phyloP scores from a whole-genome alignment of 1,284 basidiomycete genomes.

The Moesziomyces globuligerus region DNA sequence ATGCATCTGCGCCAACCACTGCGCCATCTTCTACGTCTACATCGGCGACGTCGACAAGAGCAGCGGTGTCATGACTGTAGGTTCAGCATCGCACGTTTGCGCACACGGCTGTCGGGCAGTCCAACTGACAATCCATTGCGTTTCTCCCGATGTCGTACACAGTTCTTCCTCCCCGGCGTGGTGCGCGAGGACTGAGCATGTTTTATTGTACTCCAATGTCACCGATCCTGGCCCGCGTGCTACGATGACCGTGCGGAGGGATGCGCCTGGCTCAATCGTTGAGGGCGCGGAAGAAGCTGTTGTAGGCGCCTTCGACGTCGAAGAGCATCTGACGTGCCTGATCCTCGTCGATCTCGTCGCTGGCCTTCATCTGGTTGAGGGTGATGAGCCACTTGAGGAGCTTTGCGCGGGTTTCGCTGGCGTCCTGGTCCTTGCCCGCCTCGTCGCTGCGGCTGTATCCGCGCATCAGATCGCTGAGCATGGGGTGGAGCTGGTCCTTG shows the following conservation, averaged over 20 bases:
- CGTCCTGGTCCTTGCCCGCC: constrained; percentile 79
- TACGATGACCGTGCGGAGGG: too few relatives aligned
- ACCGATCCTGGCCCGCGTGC: background rate
- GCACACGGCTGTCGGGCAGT: background rate
- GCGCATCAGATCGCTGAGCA: constrained; percentile 91
- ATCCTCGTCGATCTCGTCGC: constrained; percentile 94
- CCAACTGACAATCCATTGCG: background rate
- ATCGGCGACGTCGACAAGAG: constrained; percentile 59
- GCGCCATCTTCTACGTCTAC: constrained; percentile 68
- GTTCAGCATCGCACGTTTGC: constrained; percentile 2
- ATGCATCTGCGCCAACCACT: constrained; percentile 64
- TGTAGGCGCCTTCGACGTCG: constrained; percentile 95
- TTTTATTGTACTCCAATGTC: constrained; percentile 5
- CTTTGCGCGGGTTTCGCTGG: constrained; percentile 92
- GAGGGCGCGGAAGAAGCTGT: constrained; percentile 90
- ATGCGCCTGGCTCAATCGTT: too few relatives aligned
- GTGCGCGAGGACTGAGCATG: constrained; percentile 39
- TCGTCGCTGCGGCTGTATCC: constrained; percentile 69
- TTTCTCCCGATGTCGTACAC: background rate
- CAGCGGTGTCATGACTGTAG: constrained; percentile 53
- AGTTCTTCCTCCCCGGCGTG: constrained; percentile 54
- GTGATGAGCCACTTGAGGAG: constrained; percentile 97
- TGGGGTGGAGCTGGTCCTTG: constrained; percentile 95
- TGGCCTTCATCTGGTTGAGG: constrained; percentile 95
- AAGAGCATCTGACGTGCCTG: constrained; percentile 95